Base-by-base conservation (phyloP, 2,329 filamentous ascomycete genomes). In the Epichloe amarillans region DNA sequence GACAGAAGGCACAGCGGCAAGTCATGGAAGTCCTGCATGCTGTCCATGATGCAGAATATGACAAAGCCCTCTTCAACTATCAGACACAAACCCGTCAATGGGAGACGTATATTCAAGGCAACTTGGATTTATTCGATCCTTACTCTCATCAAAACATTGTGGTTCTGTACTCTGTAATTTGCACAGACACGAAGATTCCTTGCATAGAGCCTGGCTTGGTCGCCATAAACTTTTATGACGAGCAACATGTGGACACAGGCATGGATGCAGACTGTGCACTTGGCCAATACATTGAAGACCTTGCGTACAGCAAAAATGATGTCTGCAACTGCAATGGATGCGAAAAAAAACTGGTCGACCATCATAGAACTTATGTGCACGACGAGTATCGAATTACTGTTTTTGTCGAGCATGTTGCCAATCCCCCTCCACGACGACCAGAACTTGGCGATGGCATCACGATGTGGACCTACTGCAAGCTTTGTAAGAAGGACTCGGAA, bases 401-500 rank as follows among this genome's bases (percentile, higher is more conserved):
- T 10, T 88, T 95, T 58, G 83, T 96, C 15, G 87, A 95, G 62
- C 61, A 65, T 33, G 55, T 67, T 5, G 59, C 66, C 11, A 83
- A 82, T 35, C 66, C 69, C 3, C 61, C 66, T 3, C 60, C 64
- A 3, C 60, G 60, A 49, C 53, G 54, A 17, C 59, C 66, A 33
- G 83, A 66, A 79, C 64, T 62, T 49, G 66, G 67, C 41, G 69
- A 72, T 42, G 86, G 83, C 3, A 95, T 98, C 51, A 79, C 90
- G 52, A 96, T 98, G 88, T 98, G 94, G 94, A 97, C 88, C 57
- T 88, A 85, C 59, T 98, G 93, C 71, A 93, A 95, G 60, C 76
- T 87, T 33, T 98, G 94, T 66, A 84, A 87, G 49, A 88, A 88
- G 57, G 90, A 97, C 63, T 95, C 91, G 0, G 86, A 88, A 39